phyloP scores from a whole-genome alignment of 1,284 basidiomycete genomes.

The Boletus hoseneyae region DNA sequence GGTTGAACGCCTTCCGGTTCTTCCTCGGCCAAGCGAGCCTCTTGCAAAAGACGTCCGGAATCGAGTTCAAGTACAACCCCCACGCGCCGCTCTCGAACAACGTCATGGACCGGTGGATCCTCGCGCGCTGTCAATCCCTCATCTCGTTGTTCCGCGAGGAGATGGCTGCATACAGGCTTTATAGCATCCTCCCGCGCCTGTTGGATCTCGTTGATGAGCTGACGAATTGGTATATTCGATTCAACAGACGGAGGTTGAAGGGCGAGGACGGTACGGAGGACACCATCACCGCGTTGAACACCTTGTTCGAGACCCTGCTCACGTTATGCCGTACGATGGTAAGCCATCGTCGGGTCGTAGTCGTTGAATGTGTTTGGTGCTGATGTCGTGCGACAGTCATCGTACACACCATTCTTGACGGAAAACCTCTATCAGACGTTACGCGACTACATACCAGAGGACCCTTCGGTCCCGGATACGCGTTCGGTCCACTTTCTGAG shows the following conservation, averaged over 20 bases:
- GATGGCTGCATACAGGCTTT: constrained; percentile 98
- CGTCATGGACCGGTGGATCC: constrained; percentile 99
- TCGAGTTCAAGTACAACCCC: constrained; percentile 85
- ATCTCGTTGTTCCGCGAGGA: constrained; percentile 91
- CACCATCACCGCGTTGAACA: constrained; percentile 88
- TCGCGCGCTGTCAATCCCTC: constrained; percentile 95
- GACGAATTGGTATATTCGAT: constrained; percentile 99
- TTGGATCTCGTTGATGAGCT: constrained; percentile 93
- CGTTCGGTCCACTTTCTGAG: constrained; percentile 95
- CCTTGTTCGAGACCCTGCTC: constrained; percentile 92
- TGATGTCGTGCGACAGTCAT: constrained; percentile 58
- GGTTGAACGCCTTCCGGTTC: constrained; percentile 99
- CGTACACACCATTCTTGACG: constrained; percentile 97
- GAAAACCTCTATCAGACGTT: constrained; percentile 97
- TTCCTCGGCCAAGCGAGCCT: constrained; percentile 95
- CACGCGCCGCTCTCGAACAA: constrained; percentile 85
- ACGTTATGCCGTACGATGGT: constrained; percentile 96
- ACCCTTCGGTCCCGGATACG: constrained; percentile 69
- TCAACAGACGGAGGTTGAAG: constrained; percentile 95
- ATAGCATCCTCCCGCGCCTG: constrained; percentile 95
- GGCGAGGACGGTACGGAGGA: constrained; percentile 93
- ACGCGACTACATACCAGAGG: constrained; percentile 77
- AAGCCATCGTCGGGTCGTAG: constrained; percentile 24
- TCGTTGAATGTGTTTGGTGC: constrained; percentile 2
- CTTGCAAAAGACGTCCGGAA: constrained; percentile 78